These are phyloP conservation scores for Fusarium falciforme DNA, from an alignment of 2,329 filamentous ascomycete species.

Conservation along the genomic window DNA sequence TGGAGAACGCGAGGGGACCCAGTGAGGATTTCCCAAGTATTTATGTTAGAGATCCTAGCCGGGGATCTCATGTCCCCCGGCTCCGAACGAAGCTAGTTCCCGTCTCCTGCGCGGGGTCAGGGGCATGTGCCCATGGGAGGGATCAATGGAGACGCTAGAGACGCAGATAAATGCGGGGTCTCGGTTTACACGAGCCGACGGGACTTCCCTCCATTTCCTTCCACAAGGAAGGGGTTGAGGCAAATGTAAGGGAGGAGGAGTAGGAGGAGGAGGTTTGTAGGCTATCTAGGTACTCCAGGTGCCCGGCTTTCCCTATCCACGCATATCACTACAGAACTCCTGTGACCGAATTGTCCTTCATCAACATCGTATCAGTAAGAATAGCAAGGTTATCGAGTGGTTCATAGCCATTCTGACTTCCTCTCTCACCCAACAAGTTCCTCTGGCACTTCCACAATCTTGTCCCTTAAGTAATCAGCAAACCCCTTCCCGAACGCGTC, in stretches of 20 bases:
- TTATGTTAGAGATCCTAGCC: neutral
- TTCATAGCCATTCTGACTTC: neutral
- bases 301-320: neutral
- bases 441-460: neutral
- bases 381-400: neutral
- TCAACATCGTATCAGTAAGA: neutral
- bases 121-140: neutral
- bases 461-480: constrained; percentile 48
- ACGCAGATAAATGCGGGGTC: neutral
- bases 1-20: neutral
- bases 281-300: too few species aligned
- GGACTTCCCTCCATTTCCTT: too few species aligned
- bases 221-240: too few species aligned
- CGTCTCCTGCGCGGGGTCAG: neutral
- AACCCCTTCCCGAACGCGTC: constrained; percentile 66
- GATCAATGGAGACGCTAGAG: neutral
- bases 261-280: too few species aligned
- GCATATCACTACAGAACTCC: neutral
- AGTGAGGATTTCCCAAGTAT: neutral
- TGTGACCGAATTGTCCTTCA: neutral
- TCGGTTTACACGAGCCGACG: too few species aligned
- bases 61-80: neutral
- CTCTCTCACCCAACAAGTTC: neutral
- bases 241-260: too few species aligned
- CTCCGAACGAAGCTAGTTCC: neutral